Base-by-base conservation (phyloP, 441 rosid species). In the Manihot esculenta region DNA sequence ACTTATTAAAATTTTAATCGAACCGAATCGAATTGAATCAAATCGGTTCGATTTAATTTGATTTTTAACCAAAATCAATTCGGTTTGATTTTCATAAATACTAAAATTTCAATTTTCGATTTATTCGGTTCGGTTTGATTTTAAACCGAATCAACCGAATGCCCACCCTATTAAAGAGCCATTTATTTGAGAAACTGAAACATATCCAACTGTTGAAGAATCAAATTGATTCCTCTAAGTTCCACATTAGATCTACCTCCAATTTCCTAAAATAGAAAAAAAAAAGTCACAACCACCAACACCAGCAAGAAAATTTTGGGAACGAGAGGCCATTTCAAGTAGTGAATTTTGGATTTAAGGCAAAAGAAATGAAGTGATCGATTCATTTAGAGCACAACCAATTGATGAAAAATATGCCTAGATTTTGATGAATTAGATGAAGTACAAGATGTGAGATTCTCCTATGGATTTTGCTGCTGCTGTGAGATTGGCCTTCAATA, bases 361-460 rank as follows among this genome's bases (percentile, higher is more conserved):
- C 74, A 45, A 81, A 72, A 35, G 86, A 86, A 64, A 9, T 73
- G 74, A 86, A 80, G 80, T 62, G 83, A 75, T 71, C 65, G 74
- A 70, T 70, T 76, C 74, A 79, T 35, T 72, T 73, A 33, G 83
- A 70, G 27, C 48, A 69, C 45, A 81, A 73, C 49, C 72, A 82
- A 66, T 77, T 82, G 82, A 41, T 87, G 87, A 88, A 78, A 77
- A 68, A 24, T 88, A 93, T 62, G 66, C 75, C 38, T 89, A 82
- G 79, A 91, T 90, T 70, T 81, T 93, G 85, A 72, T 64, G 51
- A 90, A 90, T 74, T 74, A 90, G 78, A 93, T 90, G 95, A 93
- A 86, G 83, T 89, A 81, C 65, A 89, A 93, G 67, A 74, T 79
- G 64, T 93, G 89, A 50, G 74, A 70, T 41, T 85, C 92, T 12